phyloP scores from a whole-genome alignment of 139 green algal species.

The Diplosphaera chodatii region DNA sequence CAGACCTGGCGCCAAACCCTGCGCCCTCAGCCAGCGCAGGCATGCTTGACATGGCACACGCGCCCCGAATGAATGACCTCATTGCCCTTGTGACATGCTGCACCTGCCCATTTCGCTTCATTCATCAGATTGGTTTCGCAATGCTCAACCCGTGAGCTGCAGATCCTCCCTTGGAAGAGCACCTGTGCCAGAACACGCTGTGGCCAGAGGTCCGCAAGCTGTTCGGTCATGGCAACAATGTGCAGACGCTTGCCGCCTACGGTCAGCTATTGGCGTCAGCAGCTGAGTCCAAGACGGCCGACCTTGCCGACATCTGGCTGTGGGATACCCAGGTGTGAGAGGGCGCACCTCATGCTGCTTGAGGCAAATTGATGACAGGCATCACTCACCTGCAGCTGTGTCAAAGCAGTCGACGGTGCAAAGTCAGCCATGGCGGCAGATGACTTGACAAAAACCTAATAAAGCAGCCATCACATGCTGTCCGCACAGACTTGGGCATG shows the following conservation, averaged over 20 bases:
- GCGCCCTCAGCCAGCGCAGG: conserved; percentile 40
- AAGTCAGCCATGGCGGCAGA: too few relatives aligned
- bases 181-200: conserved; percentile 83
- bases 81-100: too few relatives aligned
- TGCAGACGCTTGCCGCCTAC: conserved; percentile 59
- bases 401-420: too few relatives aligned
- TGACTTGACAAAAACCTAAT: background rate
- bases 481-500: background rate
- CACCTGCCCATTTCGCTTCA: too few relatives aligned
- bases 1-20: conserved; percentile 70
- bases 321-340: conserved; percentile 64
- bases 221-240: conserved; percentile 93
- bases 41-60: background rate
- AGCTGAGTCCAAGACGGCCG: conserved; percentile 10
- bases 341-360: too few relatives aligned
- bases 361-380: too few relatives aligned
- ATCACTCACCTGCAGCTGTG: too few relatives aligned
- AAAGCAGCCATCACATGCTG: too few relatives aligned
- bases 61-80: too few relatives aligned
- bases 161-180: conserved; percentile 84
- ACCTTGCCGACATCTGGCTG: conserved; percentile 60
- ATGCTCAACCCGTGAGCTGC: too few relatives aligned
- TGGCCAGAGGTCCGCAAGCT: conserved; percentile 92
- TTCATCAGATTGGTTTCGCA: too few relatives aligned
- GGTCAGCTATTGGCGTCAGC: conserved; percentile 65